Evolutionary conservation across 129 eudicot species (phyloP), one percentile per base, ranked within the genome.

Genomic region (Ambrosia artemisiifolia): DNA sequence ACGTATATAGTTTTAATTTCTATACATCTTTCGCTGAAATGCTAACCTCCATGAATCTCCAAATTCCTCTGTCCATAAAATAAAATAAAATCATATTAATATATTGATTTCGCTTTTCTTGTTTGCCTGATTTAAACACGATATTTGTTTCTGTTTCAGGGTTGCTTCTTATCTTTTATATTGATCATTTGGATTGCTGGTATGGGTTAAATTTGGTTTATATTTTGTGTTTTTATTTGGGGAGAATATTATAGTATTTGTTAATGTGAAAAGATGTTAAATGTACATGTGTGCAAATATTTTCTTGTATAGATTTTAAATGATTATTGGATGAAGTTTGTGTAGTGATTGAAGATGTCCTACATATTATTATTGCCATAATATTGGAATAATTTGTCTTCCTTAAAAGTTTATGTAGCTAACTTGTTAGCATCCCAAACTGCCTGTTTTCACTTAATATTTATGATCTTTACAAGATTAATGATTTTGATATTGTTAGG

Each of bases 81-180:
- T 69, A 24, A 56, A 19, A 57, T 76, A 76, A 56, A 67, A 33
- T 69, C 35, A 56, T 68, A 28, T 32, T 14, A 46, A 57, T 57
- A 18, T 13, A 47, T 54, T 11, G 13, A 11, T 34, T 77, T 63
- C 66, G 30, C 66, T 3, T 62, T 63, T 17, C 32, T 70, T 63
- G 47, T 70, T 42, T 53, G 48, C 70, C 20, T 78, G 40, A 71
- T 63, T 71, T 0, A 7, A 40, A 7, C 66, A 30, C 6, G 72
- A 63, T 70, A 5, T 42, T 77, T 50, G 76, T 70, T 62, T 77
- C 56, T 63, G 65, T 61, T 62, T 70, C 61, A 63, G 57, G 81
- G 71, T 16, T 70, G 70, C 65, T 50, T 19, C 46, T 62, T 40
- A 54, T 61, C 44, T 14, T 17, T 65, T 56, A 7, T 46, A 40